Evolutionary conservation across 805 yeast species (phyloP), one percentile per base, ranked within the genome.

Genomic region (Wickerhamomyces bovis): DNA sequence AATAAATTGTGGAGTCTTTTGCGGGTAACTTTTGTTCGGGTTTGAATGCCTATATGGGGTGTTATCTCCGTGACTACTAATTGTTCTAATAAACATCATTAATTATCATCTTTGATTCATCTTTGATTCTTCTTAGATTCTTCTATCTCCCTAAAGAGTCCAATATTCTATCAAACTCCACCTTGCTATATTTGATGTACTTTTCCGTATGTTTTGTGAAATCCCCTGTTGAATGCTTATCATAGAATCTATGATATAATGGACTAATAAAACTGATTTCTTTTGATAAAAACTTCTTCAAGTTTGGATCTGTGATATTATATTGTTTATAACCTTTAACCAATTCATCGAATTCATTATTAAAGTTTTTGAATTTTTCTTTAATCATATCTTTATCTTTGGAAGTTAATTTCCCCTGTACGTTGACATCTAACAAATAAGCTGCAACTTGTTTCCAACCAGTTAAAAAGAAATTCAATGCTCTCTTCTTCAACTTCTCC

Each of bases 361-460:
- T 92, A 68, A 92, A 94, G 49, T 76, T 82, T 53, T 77, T 78
- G 67, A 88, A 89, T 59, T 87, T 80, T 50, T 94, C 97, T 58
- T 92, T 94, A 46, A 89, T 78, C 43, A 73, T 78, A 45, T 89
- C 96, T 52, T 80, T 78, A 53, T 89, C 96, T 54, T 86, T 85
- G n/a, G 80, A 79, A 40, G 79, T 69, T 52, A 69, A 61, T 53
- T 69, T 75, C 31, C 76, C 77, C 26, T 80, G 80, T 13, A 84
- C 80, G 2, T 96, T 85, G 55, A 84, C 85, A 56, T 85, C 95
- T 75, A 92, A 81, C 42, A 92, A 72, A 44, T 78, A 75, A 20
- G 86, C 74, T 4, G 96, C 89, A 21, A 86, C 80, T 48, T 74
- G 74, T 53, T 85, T 84, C 98, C 98, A 92, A 53, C 78, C 84